Base-by-base conservation (phyloP, 106 monocot species). In the Chionographis japonica region DNA sequence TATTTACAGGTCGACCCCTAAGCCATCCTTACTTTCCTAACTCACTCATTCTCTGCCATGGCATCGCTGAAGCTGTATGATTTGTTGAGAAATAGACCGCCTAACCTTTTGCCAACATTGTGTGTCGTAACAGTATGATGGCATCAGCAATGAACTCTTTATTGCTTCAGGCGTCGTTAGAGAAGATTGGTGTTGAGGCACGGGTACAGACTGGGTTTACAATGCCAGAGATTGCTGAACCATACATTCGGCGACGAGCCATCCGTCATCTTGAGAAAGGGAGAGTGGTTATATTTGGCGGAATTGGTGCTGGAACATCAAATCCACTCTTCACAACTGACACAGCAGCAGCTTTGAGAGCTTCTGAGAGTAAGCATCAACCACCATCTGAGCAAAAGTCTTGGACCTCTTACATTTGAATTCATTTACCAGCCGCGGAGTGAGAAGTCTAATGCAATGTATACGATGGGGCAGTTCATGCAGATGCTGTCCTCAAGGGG, bases 221-320 rank as follows among this genome's bases (percentile, higher is more conserved):
- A 57, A 93, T 90, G 93, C 98, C 85, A 78, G 98, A 99, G 75
- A 81, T 99, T 61, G 93, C 98, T 50, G 93, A 99, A 61, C 90
- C 93, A 65, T 99, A 99, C 77, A 78, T 90, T 11, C 87, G 93
- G 66, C 73, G 98, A 43, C 69, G 87, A 62, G 98, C 98, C 56
- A 85, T 99, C 37, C 85, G 85, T 8, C 98, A 99, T 82, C 98
- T 99, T 68, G 98, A 99, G 36, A 99, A 99, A 77, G 93, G 93
- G 68, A 76, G 93, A 72, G 85, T 99, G 12, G 98, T 99, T 39
- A 93, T 99, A 72, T 99, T 99, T 78, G 90, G 87, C 55, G 98
- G 93, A 51, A 76, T 90, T 42, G 88, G 88, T 65, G 81, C 85
- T 41, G 90, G 87, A 62, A 74, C 75, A 58, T 90, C 80, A 70